These are phyloP conservation scores for Talaromyces sp. DNA, from an alignment of 2,329 filamentous ascomycete species.

Conservation along the genomic window DNA sequence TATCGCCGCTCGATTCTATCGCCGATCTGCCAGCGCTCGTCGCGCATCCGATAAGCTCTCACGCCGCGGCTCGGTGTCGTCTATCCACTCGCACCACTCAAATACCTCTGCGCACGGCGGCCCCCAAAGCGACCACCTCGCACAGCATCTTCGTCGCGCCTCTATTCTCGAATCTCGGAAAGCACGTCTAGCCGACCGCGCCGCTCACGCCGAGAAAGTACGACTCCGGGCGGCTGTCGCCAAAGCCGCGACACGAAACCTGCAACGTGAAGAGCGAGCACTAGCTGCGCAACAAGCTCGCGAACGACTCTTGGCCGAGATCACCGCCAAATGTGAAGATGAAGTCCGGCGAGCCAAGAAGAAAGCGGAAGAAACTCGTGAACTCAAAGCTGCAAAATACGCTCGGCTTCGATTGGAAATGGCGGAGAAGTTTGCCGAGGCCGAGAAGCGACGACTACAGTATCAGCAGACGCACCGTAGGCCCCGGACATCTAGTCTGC, in stretches of 20 bases:
- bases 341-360: conserved; percentile 64
- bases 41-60: conserved; percentile 62
- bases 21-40: conserved; percentile 49
- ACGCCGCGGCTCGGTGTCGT: conserved; percentile 62
- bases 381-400: conserved; percentile 61
- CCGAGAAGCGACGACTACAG: conserved; percentile 53
- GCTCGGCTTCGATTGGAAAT: conserved; percentile 57
- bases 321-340: conserved; percentile 62
- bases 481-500: conserved; percentile 51
- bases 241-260: conserved; percentile 55
- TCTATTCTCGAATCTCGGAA: conserved; percentile 64
- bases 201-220: conserved; percentile 63
- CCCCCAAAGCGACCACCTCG: conserved; percentile 57
- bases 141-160: conserved; percentile 61
- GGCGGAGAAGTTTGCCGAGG: conserved; percentile 62
- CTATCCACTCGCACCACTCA: conserved; percentile 59
- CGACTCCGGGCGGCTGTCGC: conserved; percentile 59
- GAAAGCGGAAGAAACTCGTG: conserved; percentile 63
- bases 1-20: conserved; percentile 61
- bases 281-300: conserved; percentile 61
- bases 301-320: conserved; percentile 61
- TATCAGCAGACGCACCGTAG: conserved; percentile 49
- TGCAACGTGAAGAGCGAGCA: conserved; percentile 59
- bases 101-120: conserved; percentile 47
- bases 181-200: conserved; percentile 60